Conservation (phyloP, 2,329 filamentous ascomycete genomes). For the Penicillium carneum region DNA sequence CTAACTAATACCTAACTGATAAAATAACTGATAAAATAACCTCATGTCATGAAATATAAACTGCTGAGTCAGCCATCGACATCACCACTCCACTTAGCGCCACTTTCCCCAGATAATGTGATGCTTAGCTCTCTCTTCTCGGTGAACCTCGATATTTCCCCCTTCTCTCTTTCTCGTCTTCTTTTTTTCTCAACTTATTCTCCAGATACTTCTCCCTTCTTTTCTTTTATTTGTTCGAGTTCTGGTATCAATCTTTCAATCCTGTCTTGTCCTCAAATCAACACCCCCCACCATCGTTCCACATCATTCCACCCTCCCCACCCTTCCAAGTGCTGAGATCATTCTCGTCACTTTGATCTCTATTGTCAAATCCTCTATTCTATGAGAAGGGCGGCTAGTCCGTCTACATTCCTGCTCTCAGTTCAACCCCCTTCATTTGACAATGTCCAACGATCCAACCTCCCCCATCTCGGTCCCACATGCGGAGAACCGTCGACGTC, state of each 20-base stretch:
- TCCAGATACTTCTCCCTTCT: background rate
- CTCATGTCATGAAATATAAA: too few relatives aligned
- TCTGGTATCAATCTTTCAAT: background rate
- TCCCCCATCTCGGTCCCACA: constrained; percentile 51
- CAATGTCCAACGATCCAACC: constrained; percentile 55
- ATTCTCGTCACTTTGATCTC: constrained; percentile 2
- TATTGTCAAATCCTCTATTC: constrained; percentile 6
- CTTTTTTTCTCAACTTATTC: background rate
- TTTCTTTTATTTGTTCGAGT: background rate
- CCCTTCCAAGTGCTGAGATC: constrained; percentile 1
- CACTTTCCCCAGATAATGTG: constrained; percentile 33
- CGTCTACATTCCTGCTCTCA: constrained; percentile 28
- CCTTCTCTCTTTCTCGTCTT: constrained; percentile 4
- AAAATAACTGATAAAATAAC: too few relatives aligned
- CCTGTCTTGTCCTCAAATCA: background rate
- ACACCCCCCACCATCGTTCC: background rate
- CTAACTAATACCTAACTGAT: too few relatives aligned
- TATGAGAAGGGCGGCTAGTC: constrained; percentile 39
- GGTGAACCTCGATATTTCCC: constrained; percentile 9
- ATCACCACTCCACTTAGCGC: constrained; percentile 28
- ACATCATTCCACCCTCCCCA: background rate
- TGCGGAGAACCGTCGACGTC: constrained; percentile 50
- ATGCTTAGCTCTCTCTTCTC: constrained; percentile 24
- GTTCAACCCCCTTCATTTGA: constrained; percentile 23
- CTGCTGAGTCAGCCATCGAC: constrained; percentile 3